These are phyloP conservation scores for Aotearoamyces nothofagi DNA, from an alignment of 2,329 filamentous ascomycete species.

Conservation along the genomic window DNA sequence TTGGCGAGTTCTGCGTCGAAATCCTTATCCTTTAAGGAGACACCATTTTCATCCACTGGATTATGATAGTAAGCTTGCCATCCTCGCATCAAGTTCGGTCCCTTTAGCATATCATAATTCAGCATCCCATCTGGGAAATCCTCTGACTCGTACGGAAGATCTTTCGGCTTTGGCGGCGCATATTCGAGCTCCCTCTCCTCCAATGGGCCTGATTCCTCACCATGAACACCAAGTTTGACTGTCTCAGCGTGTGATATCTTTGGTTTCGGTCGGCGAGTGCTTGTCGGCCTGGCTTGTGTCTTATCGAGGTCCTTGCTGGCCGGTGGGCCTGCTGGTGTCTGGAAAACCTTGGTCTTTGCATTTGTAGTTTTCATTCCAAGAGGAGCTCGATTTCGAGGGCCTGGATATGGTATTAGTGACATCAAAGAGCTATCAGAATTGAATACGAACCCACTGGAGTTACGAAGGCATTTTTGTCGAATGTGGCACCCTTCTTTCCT, in stretches of 20 bases:
- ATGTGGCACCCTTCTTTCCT: conserved; percentile 32
- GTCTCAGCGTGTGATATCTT: conserved; percentile 34
- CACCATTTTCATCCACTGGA: conserved; percentile 51
- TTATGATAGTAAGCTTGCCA: conserved; percentile 46
- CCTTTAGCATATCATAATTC: conserved; percentile 41
- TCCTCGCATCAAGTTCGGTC: conserved; percentile 42
- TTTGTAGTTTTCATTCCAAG: conserved; percentile 95
- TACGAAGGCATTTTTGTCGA: conserved; percentile 49
- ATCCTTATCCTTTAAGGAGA: conserved; percentile 45
- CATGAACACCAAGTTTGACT: conserved; percentile 49
- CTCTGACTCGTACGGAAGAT: conserved; percentile 55
- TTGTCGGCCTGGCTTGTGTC: conserved; percentile 42
- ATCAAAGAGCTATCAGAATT: background rate
- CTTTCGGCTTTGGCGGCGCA: conserved; percentile 58
- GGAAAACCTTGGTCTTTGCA: conserved; percentile 59
- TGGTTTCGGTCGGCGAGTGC: conserved; percentile 41
- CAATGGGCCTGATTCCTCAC: conserved; percentile 30
- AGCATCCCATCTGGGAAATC: conserved; percentile 43
- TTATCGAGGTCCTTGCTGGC: conserved; percentile 45
- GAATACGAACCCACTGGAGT: conserved; percentile 61
- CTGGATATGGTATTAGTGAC: too few species aligned
- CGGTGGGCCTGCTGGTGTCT: conserved; percentile 48
- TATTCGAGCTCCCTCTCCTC: conserved; percentile 74
- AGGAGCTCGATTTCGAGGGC: conserved; percentile 55
- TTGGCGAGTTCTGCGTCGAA: conserved; percentile 30